Percentiles rank a stretch among this genome's conserved stretches.
Conservation (phyloP, 805 yeast genomes). For the Wickerhamiella azyma region DNA sequence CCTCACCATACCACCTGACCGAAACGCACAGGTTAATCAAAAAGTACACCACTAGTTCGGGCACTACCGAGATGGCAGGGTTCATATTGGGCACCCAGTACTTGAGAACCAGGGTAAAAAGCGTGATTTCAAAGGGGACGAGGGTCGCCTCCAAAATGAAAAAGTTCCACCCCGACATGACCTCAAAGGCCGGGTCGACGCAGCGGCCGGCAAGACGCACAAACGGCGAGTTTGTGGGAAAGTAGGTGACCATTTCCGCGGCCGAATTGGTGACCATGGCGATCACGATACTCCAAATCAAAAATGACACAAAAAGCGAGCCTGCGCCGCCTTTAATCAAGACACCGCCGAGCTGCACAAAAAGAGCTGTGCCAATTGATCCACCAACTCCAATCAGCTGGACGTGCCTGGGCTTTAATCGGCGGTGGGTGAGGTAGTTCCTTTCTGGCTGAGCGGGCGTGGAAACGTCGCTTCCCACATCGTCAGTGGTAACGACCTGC, state of each 20-base stretch:
- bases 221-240: conserved; percentile 69
- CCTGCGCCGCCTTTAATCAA: conserved; percentile 59
- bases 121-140: conserved; percentile 73
- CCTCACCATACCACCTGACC: conserved; percentile 64
- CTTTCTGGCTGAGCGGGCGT: background rate
- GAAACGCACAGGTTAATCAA: conserved; percentile 51
- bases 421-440: conserved; percentile 1
- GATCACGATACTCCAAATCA: conserved; percentile 57
- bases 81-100: conserved; percentile 68
- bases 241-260: conserved; percentile 67
- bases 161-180: conserved; percentile 69
- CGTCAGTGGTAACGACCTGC: background rate
- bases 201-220: conserved; percentile 62
- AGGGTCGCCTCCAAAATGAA: conserved; percentile 63
- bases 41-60: conserved; percentile 52
- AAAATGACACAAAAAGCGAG: conserved; percentile 48
- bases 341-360: conserved; percentile 28
- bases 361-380: conserved; percentile 19
- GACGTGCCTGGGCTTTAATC: conserved; percentile 33
- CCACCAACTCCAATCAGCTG: conserved; percentile 22
- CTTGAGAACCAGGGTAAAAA: conserved; percentile 67
- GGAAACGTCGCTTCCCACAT: background rate
- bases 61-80: conserved; percentile 53
- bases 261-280: conserved; percentile 52
- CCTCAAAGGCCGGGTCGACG: conserved; percentile 61